Percentiles rank a stretch among this genome's conserved stretches.
Evolutionary conservation across 2,329 filamentous ascomycete genomes (phyloP).

Genomic region (Arachnomyces sp.): DNA sequence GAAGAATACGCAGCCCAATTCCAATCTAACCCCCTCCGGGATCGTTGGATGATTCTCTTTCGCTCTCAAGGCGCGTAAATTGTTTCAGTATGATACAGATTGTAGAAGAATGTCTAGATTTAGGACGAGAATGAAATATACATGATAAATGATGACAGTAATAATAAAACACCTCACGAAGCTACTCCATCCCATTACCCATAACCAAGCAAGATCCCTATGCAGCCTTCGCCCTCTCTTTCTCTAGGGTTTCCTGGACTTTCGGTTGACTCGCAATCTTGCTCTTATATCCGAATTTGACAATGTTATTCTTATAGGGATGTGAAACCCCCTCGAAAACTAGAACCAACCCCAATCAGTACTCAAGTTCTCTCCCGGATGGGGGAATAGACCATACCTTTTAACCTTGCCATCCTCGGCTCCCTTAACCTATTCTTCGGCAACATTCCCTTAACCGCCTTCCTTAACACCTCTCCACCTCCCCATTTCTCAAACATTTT

Average conservation of each 20-base stretch:
- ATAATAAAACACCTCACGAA: constrained; percentile 10
- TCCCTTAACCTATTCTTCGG: constrained; percentile 93
- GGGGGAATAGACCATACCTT: constrained; percentile 44
- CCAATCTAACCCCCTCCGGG: constrained; percentile 9
- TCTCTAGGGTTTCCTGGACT: constrained; percentile 31
- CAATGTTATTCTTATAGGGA: constrained; percentile 82
- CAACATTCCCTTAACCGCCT: constrained; percentile 93
- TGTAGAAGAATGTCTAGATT: no score
- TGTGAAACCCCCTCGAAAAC: constrained; percentile 89
- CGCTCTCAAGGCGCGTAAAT: constrained; percentile 5
- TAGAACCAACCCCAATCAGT: constrained; percentile 18
- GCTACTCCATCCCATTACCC: no score
- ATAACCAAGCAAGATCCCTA: no score
- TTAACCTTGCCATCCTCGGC: constrained; percentile 76
- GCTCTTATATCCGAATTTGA: constrained; percentile 59
- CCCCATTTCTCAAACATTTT: constrained; percentile 89
- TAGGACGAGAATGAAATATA: constrained; percentile 3
- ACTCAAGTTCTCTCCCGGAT: constrained; percentile 1
- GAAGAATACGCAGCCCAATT: no score
- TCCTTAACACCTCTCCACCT: constrained; percentile 80
- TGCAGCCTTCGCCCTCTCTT: constrained; percentile 23
- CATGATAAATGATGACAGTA: constrained; percentile 5
- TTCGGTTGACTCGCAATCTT: constrained; percentile 28
- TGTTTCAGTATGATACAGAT: constrained; percentile 2
- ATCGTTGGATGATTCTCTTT: not conserved